Base-by-base conservation (phyloP, 805 yeast species). In the Candida silvicultrix region DNA sequence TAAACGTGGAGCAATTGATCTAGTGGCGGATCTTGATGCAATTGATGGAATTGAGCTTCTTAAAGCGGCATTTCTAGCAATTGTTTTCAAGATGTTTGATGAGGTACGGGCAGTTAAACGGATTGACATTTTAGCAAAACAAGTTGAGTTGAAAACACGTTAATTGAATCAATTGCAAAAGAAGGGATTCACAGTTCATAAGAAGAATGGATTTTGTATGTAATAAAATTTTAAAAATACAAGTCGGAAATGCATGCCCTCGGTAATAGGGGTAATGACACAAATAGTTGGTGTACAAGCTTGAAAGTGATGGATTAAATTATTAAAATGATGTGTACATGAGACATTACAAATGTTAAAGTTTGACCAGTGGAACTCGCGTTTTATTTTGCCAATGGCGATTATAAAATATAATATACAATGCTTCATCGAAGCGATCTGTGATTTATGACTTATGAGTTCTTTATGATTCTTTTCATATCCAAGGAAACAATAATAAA, bases 91-190 rank as follows among this genome's bases (percentile, higher is more conserved):
- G 6, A 57, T 40, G 40, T 49, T 50, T 35, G 50, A 6, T 35
- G 55, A 31, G 31, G 50, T 52, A 55, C 60, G 58, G 49, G 50
- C 42, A n/a, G 59, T 46, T 44, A 57, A 48, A 52, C 62, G 60
- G 50, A 55, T 47, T 8, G 62, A 57, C 62, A 57, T 58, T n/a
- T 6, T 39, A 3, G 15, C 16, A 32, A 11, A 10, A 12, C 7
- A 4, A 12, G 12, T 22, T 25, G 8, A 9, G 18, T 31, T 31
- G 35, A 31, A 31, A 15, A 5, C n/a, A 5, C 5, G 18, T 11
- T 16, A 31, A 28, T 28, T 28, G 14, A 28, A 28, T 28, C 14
- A 28, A 28, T 23, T 23, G 31, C 15, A 28, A 28, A 28, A 28
- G 15, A 28, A 28, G 14, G 28, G 28, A 23, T 23, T n/a, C n/a